phyloP scores from a whole-genome alignment of 371 early-diverging fungal genomes.

The Rhizomucor pusillus region DNA sequence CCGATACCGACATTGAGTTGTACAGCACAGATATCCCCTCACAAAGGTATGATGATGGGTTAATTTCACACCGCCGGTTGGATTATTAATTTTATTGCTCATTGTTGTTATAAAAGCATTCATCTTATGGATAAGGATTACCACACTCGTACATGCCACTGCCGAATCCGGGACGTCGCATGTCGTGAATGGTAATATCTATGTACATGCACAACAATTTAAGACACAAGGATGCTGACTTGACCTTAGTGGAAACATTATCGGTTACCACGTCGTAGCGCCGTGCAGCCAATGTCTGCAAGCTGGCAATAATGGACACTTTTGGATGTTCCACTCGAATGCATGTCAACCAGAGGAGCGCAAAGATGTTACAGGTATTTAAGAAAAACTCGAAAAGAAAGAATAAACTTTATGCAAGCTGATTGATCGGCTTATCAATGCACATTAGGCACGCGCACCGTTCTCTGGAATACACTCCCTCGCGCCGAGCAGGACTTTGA shows the following conservation, averaged over 20 bases:
- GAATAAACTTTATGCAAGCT: background rate
- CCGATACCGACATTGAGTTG: constrained; percentile 82
- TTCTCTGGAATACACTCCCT: constrained; percentile 25
- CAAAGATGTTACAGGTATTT: constrained; percentile 20
- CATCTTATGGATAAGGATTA: constrained; percentile 90
- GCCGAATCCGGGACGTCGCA: constrained; percentile 92
- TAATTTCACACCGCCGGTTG: background rate
- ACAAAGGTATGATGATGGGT: background rate
- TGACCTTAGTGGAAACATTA: constrained; percentile 76
- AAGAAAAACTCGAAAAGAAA: background rate
- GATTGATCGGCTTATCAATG: background rate
- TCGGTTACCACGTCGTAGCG: constrained; percentile 95
- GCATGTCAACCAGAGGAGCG: constrained; percentile 56
- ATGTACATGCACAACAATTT: no score
- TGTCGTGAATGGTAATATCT: constrained; percentile 83
- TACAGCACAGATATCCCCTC: constrained; percentile 84
- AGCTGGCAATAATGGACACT: constrained; percentile 95
- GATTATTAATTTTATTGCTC: no score
- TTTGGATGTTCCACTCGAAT: constrained; percentile 96
- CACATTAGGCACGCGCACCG: constrained; percentile 12
- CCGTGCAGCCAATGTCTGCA: constrained; percentile 92
- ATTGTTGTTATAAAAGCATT: constrained; percentile 48
- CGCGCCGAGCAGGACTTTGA: constrained; percentile 21
- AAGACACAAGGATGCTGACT: background rate
- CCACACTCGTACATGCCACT: constrained; percentile 87